Percentiles rank a stretch among this genome's conserved stretches.
Conservation (phyloP, 305 asterid genomes). For the Striga hermonthica region DNA sequence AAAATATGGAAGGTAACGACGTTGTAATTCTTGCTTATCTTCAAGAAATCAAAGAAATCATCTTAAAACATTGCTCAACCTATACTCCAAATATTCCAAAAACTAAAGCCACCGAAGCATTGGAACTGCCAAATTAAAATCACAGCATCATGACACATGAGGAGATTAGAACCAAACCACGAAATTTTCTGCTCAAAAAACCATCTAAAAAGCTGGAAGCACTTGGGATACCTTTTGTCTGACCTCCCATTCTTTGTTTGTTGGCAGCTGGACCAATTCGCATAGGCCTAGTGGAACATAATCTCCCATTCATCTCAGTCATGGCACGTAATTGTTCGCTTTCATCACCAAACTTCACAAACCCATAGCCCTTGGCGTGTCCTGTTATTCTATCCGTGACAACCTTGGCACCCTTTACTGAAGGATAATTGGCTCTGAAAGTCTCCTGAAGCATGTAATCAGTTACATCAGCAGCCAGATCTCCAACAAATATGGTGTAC, state of each 20-base stretch:
- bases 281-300: conserved; percentile 76
- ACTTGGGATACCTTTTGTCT: conserved; percentile 45
- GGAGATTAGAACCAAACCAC: background rate
- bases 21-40: conserved; percentile 44
- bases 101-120: conserved; percentile 40
- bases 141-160: conserved; percentile 36
- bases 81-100: conserved; percentile 37
- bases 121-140: conserved; percentile 38
- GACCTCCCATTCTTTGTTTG: conserved; percentile 56
- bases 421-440: conserved; percentile 56
- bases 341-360: conserved; percentile 73
- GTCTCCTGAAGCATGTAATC: conserved; percentile 77
- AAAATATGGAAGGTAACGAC: conserved; percentile 50
- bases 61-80: conserved; percentile 47
- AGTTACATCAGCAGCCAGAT: conserved; percentile 75
- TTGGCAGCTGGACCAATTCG: conserved; percentile 78
- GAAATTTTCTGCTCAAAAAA: conserved; percentile 12
- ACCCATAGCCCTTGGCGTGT: conserved; percentile 73
- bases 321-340: conserved; percentile 69
- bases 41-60: conserved; percentile 43
- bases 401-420: conserved; percentile 74
- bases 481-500: conserved; percentile 75
- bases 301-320: conserved; percentile 76
- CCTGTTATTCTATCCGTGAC: conserved; percentile 71
- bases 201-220: conserved; percentile 13